A percentile compares a stretch with the other conserved stretches of the same genome.
These are phyloP conservation scores for Posidonia australis DNA, from an alignment of 106 monocot genomes.

Conservation along the genomic window DNA sequence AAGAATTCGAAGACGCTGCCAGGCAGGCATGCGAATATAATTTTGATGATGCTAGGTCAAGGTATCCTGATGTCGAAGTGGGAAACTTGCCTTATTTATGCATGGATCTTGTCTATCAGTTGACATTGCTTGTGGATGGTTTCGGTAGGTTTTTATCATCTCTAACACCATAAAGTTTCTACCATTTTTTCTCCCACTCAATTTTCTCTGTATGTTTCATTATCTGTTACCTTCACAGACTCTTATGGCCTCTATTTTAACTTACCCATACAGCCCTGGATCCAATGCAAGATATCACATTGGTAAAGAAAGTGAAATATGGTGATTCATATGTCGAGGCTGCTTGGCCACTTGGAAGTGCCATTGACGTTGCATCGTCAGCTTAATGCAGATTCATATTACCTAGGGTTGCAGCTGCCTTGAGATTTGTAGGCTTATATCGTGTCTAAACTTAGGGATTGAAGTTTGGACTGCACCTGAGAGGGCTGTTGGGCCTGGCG, in stretches of 20 bases:
- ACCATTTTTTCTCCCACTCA: background rate
- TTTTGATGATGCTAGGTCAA: conserved; percentile 11
- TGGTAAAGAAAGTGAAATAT: conserved; percentile 81
- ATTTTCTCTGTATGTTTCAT: background rate
- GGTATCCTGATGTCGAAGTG: conserved; percentile 7
- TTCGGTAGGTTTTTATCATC: conserved; percentile 15
- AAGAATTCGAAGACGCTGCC: conserved; percentile 21
- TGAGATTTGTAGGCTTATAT: too few species aligned
- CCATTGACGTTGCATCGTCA: conserved; percentile 74
- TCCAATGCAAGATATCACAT: conserved; percentile 66
- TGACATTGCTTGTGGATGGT: conserved; percentile 25
- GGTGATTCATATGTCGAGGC: conserved; percentile 65
- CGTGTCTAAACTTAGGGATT: too few species aligned
- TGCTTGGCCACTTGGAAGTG: conserved; percentile 94
- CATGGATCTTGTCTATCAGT: conserved; percentile 31
- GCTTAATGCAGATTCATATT: conserved; percentile 6
- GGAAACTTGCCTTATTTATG: conserved; percentile 21
- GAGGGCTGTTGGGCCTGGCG: too few species aligned
- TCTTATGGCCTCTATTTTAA: background rate
- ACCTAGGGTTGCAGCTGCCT: too few species aligned
- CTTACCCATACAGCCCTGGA: conserved; percentile 35
- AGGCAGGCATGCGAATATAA: conserved; percentile 18
- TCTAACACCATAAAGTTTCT: background rate
- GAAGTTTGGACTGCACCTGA: too few species aligned
- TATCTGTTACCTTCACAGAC: too few species aligned